These are phyloP conservation scores for Keithomyces neogunnii DNA, from an alignment of 2,329 filamentous ascomycete genomes.

Conservation along the genomic window DNA sequence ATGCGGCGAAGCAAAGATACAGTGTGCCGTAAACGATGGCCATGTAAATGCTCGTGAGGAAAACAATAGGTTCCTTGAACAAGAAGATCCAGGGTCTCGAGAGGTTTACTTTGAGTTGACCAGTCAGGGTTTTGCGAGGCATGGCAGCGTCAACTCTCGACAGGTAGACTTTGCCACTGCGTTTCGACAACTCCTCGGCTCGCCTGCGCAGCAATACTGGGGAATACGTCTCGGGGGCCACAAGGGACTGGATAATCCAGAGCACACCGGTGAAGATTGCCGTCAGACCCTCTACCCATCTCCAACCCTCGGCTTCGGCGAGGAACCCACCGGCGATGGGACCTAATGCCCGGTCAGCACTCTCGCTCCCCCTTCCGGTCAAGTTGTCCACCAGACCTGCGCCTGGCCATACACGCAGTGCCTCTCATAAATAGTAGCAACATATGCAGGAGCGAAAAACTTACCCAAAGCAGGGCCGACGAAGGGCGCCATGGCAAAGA, in stretches of 20 bases:
- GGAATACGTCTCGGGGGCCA: conserved; percentile 53
- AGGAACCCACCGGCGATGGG: conserved; percentile 58
- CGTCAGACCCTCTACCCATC: conserved; percentile 56
- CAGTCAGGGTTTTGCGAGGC: conserved; percentile 31
- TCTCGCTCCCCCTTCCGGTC: background rate
- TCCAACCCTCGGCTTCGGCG: conserved; percentile 50
- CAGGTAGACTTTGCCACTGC: conserved; percentile 47
- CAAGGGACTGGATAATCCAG: conserved; percentile 42
- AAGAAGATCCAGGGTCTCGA: conserved; percentile 56
- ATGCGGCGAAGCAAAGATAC: conserved; percentile 47
- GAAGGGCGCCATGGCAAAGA: conserved; percentile 57
- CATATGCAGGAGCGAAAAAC: conserved; percentile 1
- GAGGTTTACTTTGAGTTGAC: conserved; percentile 48
- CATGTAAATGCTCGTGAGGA: conserved; percentile 56
- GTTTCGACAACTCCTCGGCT: conserved; percentile 39
- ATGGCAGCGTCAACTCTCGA: conserved; percentile 37
- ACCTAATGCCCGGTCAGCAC: conserved; percentile 18
- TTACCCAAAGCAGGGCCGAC: conserved; percentile 48
- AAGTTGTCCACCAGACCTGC: too few relatives aligned
- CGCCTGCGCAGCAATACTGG: conserved; percentile 47
- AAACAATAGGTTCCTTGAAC: conserved; percentile 58
- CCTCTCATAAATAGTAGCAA: background rate
- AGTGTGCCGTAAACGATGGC: conserved; percentile 48
- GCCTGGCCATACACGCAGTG: too few relatives aligned
- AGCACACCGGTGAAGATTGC: conserved; percentile 51